Conservation (phyloP, 2,329 filamentous ascomycete species). For the Diaporthe sp. region DNA sequence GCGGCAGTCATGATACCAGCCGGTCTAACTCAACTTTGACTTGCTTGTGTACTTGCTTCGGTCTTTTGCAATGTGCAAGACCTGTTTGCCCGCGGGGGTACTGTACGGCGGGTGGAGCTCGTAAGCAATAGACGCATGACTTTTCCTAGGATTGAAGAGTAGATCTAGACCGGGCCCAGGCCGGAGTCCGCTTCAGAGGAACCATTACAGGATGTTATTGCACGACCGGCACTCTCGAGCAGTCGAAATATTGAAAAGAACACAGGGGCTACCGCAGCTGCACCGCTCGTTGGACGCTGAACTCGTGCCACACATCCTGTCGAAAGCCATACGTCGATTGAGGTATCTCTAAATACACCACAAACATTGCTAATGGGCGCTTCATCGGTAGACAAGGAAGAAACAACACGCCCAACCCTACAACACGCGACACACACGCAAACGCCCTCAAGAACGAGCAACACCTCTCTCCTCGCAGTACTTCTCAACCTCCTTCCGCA, state of each 20-base stretch:
- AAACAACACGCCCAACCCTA: background rate
- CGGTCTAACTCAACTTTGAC: background rate
- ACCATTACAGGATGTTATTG: no score
- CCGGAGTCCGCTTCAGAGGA: background rate
- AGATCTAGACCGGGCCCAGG: background rate
- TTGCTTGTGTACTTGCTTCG: background rate
- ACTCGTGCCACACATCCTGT: background rate
- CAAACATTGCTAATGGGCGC: background rate
- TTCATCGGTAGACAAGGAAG: background rate
- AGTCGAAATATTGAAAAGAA: background rate
- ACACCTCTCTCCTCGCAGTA: constrained; percentile 75
- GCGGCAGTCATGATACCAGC: background rate
- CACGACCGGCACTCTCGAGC: background rate
- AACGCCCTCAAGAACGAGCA: background rate
- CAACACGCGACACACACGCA: background rate
- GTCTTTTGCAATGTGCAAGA: background rate
- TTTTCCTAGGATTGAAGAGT: background rate
- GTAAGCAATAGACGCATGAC: no score
- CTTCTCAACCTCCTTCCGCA: constrained; percentile 79
- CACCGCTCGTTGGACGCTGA: background rate
- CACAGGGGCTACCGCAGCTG: background rate
- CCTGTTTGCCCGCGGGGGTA: background rate
- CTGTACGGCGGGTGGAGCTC: background rate
- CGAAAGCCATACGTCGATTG: background rate
- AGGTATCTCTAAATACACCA: background rate